phyloP scores from a whole-genome alignment of 2,329 filamentous ascomycete species.

The Penicillium sp. region DNA sequence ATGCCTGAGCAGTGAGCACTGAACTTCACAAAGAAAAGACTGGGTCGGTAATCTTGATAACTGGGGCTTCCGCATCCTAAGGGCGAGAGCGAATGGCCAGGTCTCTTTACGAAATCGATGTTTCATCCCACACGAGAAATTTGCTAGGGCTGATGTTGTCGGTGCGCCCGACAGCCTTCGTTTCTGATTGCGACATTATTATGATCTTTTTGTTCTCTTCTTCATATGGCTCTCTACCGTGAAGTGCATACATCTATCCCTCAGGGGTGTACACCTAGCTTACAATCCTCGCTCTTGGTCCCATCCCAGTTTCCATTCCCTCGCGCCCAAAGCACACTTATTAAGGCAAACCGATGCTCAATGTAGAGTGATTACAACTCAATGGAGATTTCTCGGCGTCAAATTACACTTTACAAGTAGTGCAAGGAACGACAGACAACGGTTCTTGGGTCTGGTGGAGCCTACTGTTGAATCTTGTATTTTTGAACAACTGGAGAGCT shows the following conservation, averaged over 20 bases:
- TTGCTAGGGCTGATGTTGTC: conserved; percentile 6
- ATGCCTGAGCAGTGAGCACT: not conserved
- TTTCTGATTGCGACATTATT: not conserved
- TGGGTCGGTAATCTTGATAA: conserved; percentile 5
- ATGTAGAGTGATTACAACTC: not conserved
- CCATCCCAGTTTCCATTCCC: not conserved
- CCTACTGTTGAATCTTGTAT: conserved; percentile 3
- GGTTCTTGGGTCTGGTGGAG: conserved; percentile 11
- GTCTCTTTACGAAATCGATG: not conserved
- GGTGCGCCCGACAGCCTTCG: not conserved
- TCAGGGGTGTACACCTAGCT: not conserved
- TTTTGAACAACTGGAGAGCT: not conserved
- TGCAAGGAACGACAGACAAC: conserved; percentile 4
- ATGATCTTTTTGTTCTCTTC: not conserved
- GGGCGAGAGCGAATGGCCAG: conserved; percentile 2
- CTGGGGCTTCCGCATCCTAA: not conserved
- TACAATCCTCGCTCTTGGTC: not conserved
- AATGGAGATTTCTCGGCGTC: not conserved
- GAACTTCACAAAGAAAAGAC: not conserved
- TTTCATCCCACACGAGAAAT: conserved; percentile 5
- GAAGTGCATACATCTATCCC: not conserved
- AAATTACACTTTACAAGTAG: conserved; percentile 6
- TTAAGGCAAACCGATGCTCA: not conserved
- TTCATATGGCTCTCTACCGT: not conserved
- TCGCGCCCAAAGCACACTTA: not conserved